Conservation (phyloP, 805 yeast genomes). For the Yamadazyma phyllophila region DNA sequence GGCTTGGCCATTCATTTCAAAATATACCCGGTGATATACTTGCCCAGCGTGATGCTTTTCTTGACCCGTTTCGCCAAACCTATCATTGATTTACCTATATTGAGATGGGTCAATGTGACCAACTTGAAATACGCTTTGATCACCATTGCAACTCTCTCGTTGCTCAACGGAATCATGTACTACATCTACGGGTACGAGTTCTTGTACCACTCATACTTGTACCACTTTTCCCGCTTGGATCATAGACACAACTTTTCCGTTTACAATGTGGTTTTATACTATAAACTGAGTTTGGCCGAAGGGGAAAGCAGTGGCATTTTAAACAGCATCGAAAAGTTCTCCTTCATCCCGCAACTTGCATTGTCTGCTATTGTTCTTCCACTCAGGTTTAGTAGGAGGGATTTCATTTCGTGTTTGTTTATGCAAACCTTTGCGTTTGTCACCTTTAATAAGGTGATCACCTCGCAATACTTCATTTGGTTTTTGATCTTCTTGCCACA, state of each 20-base stretch:
- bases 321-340: constrained; percentile 50
- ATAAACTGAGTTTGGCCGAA: constrained; percentile 42
- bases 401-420: constrained; percentile 34
- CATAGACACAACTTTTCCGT: constrained; percentile 94
- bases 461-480: constrained; percentile 97
- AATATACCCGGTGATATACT: constrained; percentile 85
- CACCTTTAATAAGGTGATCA: constrained; percentile 58
- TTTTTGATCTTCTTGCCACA: constrained; percentile 82
- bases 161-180: constrained; percentile 62
- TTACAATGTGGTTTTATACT: constrained; percentile 73
- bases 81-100: constrained; percentile 23
- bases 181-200: constrained; percentile 69
- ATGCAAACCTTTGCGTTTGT: constrained; percentile 46
- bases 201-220: constrained; percentile 72
- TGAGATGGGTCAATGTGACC: constrained; percentile 38
- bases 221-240: constrained; percentile 80
- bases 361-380: constrained; percentile 64
- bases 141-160: constrained; percentile 42
- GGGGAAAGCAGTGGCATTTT: constrained; percentile 6
- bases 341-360: constrained; percentile 80
- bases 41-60: constrained; percentile 64
- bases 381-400: constrained; percentile 28
- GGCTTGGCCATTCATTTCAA: constrained; percentile 88
- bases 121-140: constrained; percentile 30
- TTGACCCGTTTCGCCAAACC: constrained; percentile 27